Evolutionary conservation across 106 monocot genomes (phyloP), one percentile per base, ranked within the genome.

Genomic region (Allium cepa): DNA sequence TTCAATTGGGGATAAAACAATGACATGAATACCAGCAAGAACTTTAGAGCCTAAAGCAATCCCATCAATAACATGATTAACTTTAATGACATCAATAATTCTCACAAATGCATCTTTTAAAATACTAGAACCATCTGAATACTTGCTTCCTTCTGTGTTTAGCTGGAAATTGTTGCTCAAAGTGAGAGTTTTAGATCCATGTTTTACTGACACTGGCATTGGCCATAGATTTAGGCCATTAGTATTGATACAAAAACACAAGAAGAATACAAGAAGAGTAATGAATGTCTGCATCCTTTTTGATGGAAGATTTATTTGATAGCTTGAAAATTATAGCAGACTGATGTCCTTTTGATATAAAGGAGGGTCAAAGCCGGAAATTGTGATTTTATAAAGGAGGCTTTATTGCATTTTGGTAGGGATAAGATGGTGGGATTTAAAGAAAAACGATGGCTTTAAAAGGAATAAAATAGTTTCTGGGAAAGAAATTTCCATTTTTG

Each of bases 221-320:
- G 94, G 94, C 90, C 94, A 94, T 53, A 94, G n/a, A 69, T 94
- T 76, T 4, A 94, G 22, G 2, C 77, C 76, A 67, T 72, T 65
- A n/a, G 13, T 78, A 46, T 5, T 7, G 22, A 22, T 27, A 56
- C 59, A 27, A 18, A 57, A 16, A 56, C 51, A 15, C 26, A 57
- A 62, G n/a, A 72, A 56, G 9, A 60, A 46, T 58, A 11, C 76
- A 13, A 80, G 64, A 53, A 75, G 10, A 70, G 56, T 36, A 26
- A 11, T 46, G 11, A 26, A 36, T 46, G 46, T 11, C 36, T 36
- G 10, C 11, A 27, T 46, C 27, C 9, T 55, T 55, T n/a, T 55
- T 4, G 53, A 15, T 55, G 13, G 3, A 11, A 55, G 5, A 8
- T 3, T 15, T 12, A 55, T 55, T 8, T 11, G 53, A 15, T 55